phyloP scores from a whole-genome alignment of 306 rosid species.

The Cicer arietinum region DNA sequence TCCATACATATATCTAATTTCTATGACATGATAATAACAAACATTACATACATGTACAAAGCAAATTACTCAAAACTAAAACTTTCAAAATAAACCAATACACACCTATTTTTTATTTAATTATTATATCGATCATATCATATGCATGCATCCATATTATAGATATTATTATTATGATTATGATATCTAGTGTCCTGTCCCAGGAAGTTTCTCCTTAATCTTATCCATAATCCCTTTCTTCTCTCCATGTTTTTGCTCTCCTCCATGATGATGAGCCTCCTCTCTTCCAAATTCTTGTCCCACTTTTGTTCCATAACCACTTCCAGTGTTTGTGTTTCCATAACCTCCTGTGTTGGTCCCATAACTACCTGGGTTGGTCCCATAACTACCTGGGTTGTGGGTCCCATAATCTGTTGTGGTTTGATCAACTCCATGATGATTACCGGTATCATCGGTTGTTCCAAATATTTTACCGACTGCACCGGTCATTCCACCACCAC shows the following conservation, averaged over 20 bases:
- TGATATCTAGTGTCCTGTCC: background rate
- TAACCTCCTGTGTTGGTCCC: background rate
- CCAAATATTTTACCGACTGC: background rate
- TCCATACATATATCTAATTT: too few species aligned
- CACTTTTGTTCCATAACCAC: background rate
- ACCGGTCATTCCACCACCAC: background rate
- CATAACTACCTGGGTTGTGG: background rate
- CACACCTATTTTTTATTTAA: background rate
- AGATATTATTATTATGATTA: background rate
- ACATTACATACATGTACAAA: background rate
- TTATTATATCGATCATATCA: background rate
- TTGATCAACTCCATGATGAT: background rate
- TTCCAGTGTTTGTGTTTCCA: slow-evolving; percentile 19
- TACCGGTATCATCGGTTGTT: background rate
- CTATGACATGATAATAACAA: background rate
- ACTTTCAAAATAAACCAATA: background rate
- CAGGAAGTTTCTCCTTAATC: slow-evolving; percentile 32
- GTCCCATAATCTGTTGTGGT: background rate
- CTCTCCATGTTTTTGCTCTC: slow-evolving; percentile 31
- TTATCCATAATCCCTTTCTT: slow-evolving; percentile 17
- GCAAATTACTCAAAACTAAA: background rate
- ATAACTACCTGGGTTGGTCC: background rate
- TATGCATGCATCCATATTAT: background rate
- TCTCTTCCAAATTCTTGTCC: background rate
- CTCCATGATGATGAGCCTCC: background rate